phyloP scores from a whole-genome alignment of 768 basidiomycete species.

The Auricularia heimuer region DNA sequence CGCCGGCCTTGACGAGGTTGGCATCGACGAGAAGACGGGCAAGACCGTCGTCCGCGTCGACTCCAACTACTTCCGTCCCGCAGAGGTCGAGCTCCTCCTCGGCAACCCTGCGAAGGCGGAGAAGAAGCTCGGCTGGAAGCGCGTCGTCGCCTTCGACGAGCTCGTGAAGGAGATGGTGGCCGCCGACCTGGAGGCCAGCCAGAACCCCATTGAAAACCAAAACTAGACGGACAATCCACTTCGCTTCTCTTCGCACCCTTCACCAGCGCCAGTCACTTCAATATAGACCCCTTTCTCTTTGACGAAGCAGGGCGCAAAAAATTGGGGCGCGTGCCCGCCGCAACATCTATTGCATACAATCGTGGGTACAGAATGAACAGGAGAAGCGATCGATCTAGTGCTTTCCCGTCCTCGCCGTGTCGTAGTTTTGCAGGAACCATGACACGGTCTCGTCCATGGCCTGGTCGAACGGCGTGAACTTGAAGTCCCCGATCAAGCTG shows the following conservation, averaged over 20 bases:
- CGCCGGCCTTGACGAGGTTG: conserved; percentile 67
- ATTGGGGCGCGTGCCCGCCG: too few relatives aligned
- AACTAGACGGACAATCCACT: conserved; percentile 34
- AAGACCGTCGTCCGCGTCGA: conserved; percentile 78
- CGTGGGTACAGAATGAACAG: too few relatives aligned
- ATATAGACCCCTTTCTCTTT: too few relatives aligned
- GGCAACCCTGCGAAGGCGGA: conserved; percentile 91
- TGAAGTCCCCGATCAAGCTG: conserved; percentile 64
- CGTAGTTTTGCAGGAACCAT: conserved; percentile 83
- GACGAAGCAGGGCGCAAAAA: too few relatives aligned
- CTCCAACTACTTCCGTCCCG: conserved; percentile 84
- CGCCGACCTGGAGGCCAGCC: conserved; percentile 64
- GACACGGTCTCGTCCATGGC: conserved; percentile 69
- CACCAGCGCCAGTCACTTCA: too few relatives aligned
- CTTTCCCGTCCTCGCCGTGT: conserved; percentile 20
- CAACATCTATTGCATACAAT: too few relatives aligned
- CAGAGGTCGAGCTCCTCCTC: conserved; percentile 87
- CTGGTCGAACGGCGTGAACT: conserved; percentile 85
- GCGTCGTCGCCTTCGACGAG: conserved; percentile 69
- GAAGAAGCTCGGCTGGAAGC: conserved; percentile 80
- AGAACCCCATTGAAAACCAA: conserved; percentile 72
- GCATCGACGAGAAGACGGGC: conserved; percentile 57
- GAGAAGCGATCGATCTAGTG: not conserved
- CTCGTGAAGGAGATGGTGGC: conserved; percentile 91
- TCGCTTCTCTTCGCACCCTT: not conserved